phyloP scores from a whole-genome alignment of 2,329 filamentous ascomycete species.

The Onygenales sp. region DNA sequence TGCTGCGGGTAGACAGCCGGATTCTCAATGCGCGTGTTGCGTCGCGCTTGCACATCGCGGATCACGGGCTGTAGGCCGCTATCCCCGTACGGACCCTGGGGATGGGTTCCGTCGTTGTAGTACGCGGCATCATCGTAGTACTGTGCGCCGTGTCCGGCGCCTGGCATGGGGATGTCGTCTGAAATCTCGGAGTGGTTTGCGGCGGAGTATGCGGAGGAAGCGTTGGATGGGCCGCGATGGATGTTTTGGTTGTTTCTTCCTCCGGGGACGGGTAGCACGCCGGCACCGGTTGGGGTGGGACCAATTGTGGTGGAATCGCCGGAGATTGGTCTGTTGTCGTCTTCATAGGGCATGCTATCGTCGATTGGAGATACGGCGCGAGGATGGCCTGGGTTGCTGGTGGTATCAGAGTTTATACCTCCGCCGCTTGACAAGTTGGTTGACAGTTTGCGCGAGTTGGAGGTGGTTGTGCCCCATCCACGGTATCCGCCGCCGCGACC shows the following conservation, averaged over 20 bases:
- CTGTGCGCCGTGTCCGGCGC: slow-evolving; percentile 36
- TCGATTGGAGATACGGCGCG: slow-evolving; percentile 54
- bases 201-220: slow-evolving; percentile 88
- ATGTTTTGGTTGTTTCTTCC: slow-evolving; percentile 56
- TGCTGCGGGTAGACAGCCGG: slow-evolving; percentile 82
- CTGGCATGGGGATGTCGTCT: slow-evolving; percentile 43
- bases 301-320: slow-evolving; percentile 51
- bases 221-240: slow-evolving; percentile 84
- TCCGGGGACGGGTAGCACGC: background rate
- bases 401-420: slow-evolving; percentile 56
- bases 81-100: slow-evolving; percentile 44
- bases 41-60: slow-evolving; percentile 79
- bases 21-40: slow-evolving; percentile 92
- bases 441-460: slow-evolving; percentile 71
- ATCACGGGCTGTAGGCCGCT: slow-evolving; percentile 65
- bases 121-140: slow-evolving; percentile 49
- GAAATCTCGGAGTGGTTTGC: slow-evolving; percentile 61
- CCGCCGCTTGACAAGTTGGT: slow-evolving; percentile 76
- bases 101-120: slow-evolving; percentile 37
- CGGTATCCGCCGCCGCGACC: slow-evolving; percentile 72
- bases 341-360: slow-evolving; percentile 50
- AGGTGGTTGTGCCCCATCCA: slow-evolving; percentile 81
- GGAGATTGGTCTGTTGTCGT: slow-evolving; percentile 48
- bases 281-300: background rate
- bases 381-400: slow-evolving; percentile 45